phyloP scores from a whole-genome alignment of 768 basidiomycete species.

The Agaricus subrufescens region DNA sequence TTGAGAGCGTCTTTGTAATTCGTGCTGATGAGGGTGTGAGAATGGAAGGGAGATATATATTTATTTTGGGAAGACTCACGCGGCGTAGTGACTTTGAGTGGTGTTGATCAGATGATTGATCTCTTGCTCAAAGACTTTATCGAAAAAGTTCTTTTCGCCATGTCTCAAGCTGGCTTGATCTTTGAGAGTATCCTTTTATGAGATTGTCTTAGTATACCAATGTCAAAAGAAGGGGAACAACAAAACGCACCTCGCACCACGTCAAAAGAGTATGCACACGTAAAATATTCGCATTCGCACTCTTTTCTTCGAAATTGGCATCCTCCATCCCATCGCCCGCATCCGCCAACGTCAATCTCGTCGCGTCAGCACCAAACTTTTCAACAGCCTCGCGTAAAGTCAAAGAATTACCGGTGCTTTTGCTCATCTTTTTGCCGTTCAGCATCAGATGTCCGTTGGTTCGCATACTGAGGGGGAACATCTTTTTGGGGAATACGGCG shows the following conservation, averaged over 20 bases:
- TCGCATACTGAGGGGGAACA: slow-evolving; percentile 90
- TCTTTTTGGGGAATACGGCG: slow-evolving; percentile 88
- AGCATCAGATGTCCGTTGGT: slow-evolving; percentile 95
- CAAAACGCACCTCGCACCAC: slow-evolving; percentile 76
- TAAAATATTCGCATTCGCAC: slow-evolving; percentile 94
- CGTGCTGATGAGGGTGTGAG: slow-evolving; percentile 43
- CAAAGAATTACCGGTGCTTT: slow-evolving; percentile 93
- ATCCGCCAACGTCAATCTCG: slow-evolving; percentile 87
- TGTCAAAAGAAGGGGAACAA: neutral
- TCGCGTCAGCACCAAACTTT: slow-evolving; percentile 98
- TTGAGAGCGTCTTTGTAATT: slow-evolving; percentile 96
- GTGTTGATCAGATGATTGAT: slow-evolving; percentile 80
- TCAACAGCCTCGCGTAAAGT: slow-evolving; percentile 83
- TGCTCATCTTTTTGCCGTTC: slow-evolving; percentile 99
- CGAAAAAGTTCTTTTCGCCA: slow-evolving; percentile 78
- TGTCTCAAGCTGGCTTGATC: slow-evolving; percentile 67
- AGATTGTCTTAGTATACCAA: neutral
- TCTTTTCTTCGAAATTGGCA: slow-evolving; percentile 98
- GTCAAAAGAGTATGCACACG: slow-evolving; percentile 84
- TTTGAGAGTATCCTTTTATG: slow-evolving; percentile 71
- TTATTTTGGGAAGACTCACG: slow-evolving; percentile 44
- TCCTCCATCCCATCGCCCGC: slow-evolving; percentile 97
- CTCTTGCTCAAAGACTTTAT: slow-evolving; percentile 88
- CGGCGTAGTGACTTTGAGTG: slow-evolving; percentile 76
- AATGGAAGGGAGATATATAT: neutral